Percentiles rank a stretch among this genome's conserved stretches.
Conservation (phyloP, 495 filamentous ascomycete species). For the Trypethelium eluteriae region DNA sequence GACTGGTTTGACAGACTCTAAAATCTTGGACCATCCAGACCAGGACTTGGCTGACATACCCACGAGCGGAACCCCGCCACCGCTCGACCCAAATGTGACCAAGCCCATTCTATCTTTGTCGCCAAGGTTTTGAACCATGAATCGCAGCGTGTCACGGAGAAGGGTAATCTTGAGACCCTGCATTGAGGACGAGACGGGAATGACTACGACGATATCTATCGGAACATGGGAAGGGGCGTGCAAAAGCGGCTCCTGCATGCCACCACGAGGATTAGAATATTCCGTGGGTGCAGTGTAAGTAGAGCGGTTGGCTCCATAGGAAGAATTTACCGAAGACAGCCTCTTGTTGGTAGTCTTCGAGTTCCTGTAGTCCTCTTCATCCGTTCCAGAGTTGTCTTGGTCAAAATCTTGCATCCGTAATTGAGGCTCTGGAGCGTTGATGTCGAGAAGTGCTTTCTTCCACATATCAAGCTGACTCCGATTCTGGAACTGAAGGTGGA, state of each 20-base stretch:
- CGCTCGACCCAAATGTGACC: slow-evolving; percentile 94
- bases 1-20: slow-evolving; percentile 83
- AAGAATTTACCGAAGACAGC: slow-evolving; percentile 80
- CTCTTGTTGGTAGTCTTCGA: slow-evolving; percentile 57
- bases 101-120: slow-evolving; percentile 93
- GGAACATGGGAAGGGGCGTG: slow-evolving; percentile 68
- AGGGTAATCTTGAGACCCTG: slow-evolving; percentile 96
- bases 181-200: slow-evolving; percentile 97
- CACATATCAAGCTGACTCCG: slow-evolving; percentile 81
- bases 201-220: slow-evolving; percentile 91
- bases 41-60: slow-evolving; percentile 94
- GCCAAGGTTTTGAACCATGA: slow-evolving; percentile 86
- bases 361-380: slow-evolving; percentile 84
- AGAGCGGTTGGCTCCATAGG: slow-evolving; percentile 75
- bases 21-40: slow-evolving; percentile 81
- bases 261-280: slow-evolving; percentile 52
- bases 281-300: slow-evolving; percentile 68
- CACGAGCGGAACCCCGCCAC: slow-evolving; percentile 89
- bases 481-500: slow-evolving; percentile 86
- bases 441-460: slow-evolving; percentile 78
- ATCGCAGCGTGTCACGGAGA: slow-evolving; percentile 86
- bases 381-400: slow-evolving; percentile 68
- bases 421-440: slow-evolving; percentile 58
- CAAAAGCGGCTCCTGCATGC: slow-evolving; percentile 43
- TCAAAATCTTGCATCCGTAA: slow-evolving; percentile 56